phyloP scores from a whole-genome alignment of 2,329 filamentous ascomycete genomes.

The Verruconis gallopava region DNA sequence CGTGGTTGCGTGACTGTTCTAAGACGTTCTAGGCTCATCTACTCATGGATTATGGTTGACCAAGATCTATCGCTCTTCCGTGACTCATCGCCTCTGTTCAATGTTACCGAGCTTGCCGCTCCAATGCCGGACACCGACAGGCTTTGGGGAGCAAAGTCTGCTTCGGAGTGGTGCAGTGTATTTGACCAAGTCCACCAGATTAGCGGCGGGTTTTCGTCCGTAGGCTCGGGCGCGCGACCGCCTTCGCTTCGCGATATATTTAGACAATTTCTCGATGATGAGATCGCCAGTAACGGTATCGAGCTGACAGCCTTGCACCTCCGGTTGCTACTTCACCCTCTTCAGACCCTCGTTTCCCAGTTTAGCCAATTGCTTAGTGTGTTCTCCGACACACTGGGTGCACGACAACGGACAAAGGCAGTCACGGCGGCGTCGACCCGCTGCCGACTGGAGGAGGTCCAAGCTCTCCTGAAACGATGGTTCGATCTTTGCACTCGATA shows the following conservation, averaged over 20 bases:
- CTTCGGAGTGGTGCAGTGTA: constrained; percentile 45
- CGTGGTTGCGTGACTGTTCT: constrained; percentile 9
- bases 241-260: constrained; percentile 53
- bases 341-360: constrained; percentile 53
- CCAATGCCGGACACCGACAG: constrained; percentile 51
- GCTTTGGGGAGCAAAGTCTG: constrained; percentile 48
- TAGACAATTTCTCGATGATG: constrained; percentile 53
- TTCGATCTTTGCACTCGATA: constrained; percentile 49
- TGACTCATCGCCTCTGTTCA: constrained; percentile 48
- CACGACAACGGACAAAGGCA: constrained; percentile 34
- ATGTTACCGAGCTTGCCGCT: constrained; percentile 50
- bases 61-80: constrained; percentile 58
- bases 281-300: constrained; percentile 39
- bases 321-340: constrained; percentile 53
- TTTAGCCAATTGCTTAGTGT: constrained; percentile 52
- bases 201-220: constrained; percentile 39
- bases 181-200: constrained; percentile 48
- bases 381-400: constrained; percentile 39
- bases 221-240: constrained; percentile 39
- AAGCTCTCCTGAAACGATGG: constrained; percentile 52
- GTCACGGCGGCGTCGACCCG: constrained; percentile 49
- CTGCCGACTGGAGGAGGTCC: constrained; percentile 49
- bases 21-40: constrained; percentile 44
- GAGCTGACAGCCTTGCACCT: constrained; percentile 45
- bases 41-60: constrained; percentile 64